Base-by-base conservation (phyloP, 139 green algal genomes). In the Yamagishiella unicocca region DNA sequence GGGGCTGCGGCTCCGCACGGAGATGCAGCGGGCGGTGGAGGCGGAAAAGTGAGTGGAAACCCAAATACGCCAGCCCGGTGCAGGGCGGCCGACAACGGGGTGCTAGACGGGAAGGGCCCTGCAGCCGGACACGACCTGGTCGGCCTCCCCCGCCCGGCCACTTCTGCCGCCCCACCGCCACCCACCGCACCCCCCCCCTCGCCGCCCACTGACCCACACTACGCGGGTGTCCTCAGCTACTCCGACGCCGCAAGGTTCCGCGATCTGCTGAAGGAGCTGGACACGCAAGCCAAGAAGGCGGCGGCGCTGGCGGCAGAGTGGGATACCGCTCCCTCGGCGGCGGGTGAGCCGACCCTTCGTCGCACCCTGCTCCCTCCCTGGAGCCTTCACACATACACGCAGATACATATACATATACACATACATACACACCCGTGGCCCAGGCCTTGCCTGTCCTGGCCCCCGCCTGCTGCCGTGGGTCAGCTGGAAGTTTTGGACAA, bases 231-330 rank as follows among this genome's bases (percentile, higher is more conserved):
- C 40, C 82, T 70, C 90, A 96, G 93, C 27, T 98, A 98, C 61
- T 87, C 85, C 40, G 92, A 96, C 10, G 96, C 96, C 6, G 93
- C 96, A 7, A 79, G 67, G 45, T 89, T 95, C 71, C 88, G 96
- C 0, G 96, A 98, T 87, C 77, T 93, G 66, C 87, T 98, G 55
- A 64, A 75, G 29, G 66, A 91, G 40, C 67, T 98, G 40, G 93
- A 98, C 53, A 75, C 82, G 40, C 38, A 82, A 10, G 80, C 88
- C 29, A 93, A 91, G 87, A 71, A 87, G 29, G 88, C 82, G 45
- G 89, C 43, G 79, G 90, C 84, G 71, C 77, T 84, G 35, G 81
- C 55, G 31, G 68, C 45, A 10, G 72, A 90, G 88, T 89, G 25
- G 81, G 75, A 82, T 27, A 81, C 64, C 19, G 29, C 61, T 12